Evolutionary conservation across 1,139 yeast genomes (phyloP), one percentile per base, ranked within the genome.

Genomic region (Debaryomyces sp.): DNA sequence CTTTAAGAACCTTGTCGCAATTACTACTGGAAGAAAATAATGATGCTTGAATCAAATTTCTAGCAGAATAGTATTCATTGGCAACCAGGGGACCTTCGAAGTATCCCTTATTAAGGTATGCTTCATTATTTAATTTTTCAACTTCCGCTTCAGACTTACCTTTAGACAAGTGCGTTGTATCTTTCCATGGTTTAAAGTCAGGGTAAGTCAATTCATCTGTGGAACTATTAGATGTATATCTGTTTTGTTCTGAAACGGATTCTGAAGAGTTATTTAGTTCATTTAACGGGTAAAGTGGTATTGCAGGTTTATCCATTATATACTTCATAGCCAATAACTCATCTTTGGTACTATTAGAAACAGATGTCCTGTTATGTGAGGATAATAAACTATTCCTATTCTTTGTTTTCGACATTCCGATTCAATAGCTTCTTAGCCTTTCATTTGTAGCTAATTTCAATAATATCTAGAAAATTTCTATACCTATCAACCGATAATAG

Each of bases 101-200:
- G 51, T 69, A 71, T 2, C 81, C 80, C 50, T 74, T 76, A 49
- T 69, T 75, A 42, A 75, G 61, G 52, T 62, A 71, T 10, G 71
- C 58, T 1, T 71, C 57, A 48, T 71, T 70, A 46, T 61, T 63
- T 54, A 72, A 58, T 46, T 64, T 63, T 38, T 56, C 64, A 29
- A 59, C 60, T 34, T 68, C 73, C 21, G 53, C 56, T 41, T 59
- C 61, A 7, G 60, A 53, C 46, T 59, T 53, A 3, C 56, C 59
- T 57, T 55, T 70, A 0, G 77, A 69, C 47, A 86, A 82, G 35
- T 76, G 78, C 4, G 78, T 61, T 9, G 80, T 78, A 58, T 87
- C 92, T 46, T 74, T 71, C 96, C 96, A 90, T 0, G 95, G 89
- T 49, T 73, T 73, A 63, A 84, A 89, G 66, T 90, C 97, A 0